A percentile compares a stretch with the other conserved stretches of the same genome.
Conservation (phyloP, 1,284 basidiomycete species). For the Malassezia pachydermatis region DNA sequence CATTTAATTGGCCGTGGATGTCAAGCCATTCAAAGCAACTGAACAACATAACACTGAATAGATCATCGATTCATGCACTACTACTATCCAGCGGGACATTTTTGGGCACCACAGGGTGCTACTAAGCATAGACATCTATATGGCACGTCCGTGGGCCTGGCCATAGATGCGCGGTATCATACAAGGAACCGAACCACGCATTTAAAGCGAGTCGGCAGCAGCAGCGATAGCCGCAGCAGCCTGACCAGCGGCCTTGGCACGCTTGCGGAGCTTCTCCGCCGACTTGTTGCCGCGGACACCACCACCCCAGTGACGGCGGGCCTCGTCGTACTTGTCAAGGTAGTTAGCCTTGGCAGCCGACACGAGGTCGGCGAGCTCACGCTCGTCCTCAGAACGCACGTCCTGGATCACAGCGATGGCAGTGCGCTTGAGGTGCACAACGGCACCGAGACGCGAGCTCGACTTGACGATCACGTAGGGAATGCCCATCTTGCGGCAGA, state of each 20-base stretch:
- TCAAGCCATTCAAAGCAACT: background rate
- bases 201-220: slow-evolving; percentile 3
- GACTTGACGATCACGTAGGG: slow-evolving; percentile 95
- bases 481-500: slow-evolving; percentile 98
- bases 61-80: background rate
- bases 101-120: background rate
- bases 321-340: slow-evolving; percentile 88
- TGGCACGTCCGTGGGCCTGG: background rate
- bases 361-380: slow-evolving; percentile 83
- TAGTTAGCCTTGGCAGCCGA: slow-evolving; percentile 91
- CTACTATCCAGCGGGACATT: slow-evolving; percentile 1
- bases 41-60: background rate
- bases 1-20: too few species aligned
- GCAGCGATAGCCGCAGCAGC: slow-evolving; percentile 1
- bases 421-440: slow-evolving; percentile 96
- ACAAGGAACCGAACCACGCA: background rate
- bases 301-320: slow-evolving; percentile 87
- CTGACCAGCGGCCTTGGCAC: slow-evolving; percentile 73
- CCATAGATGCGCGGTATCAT: background rate
- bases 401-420: slow-evolving; percentile 84
- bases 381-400: slow-evolving; percentile 84
- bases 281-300: slow-evolving; percentile 88
- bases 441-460: slow-evolving; percentile 90
- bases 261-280: slow-evolving; percentile 80
- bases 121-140: background rate